A percentile compares a stretch with the other conserved stretches of the same genome.
These are phyloP conservation scores for Vachellia collinsii DNA, from an alignment of 306 rosid genomes.

Conservation along the genomic window DNA sequence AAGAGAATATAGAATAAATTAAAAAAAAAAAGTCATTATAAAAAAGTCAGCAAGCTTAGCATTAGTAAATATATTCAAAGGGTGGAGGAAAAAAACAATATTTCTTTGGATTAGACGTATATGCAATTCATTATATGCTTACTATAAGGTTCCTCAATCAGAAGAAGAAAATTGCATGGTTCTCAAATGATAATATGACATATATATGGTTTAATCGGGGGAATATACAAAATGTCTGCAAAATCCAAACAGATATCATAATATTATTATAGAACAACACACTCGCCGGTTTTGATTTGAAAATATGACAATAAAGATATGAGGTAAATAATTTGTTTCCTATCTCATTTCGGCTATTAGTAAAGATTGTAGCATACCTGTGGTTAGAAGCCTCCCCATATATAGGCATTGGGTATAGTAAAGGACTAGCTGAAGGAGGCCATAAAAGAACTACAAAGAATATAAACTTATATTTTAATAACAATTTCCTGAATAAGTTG, in stretches of 20 bases:
- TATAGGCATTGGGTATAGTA: slow-evolving; percentile 80
- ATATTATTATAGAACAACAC: background rate
- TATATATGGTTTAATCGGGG: background rate
- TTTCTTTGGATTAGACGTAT: background rate
- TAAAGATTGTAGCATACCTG: slow-evolving; percentile 56
- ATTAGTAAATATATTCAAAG: background rate
- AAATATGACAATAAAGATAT: background rate
- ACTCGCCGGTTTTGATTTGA: background rate
- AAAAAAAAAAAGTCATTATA: background rate
- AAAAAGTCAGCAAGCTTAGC: background rate
- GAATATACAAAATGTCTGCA: background rate
- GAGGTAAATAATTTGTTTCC: background rate
- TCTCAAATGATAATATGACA: background rate
- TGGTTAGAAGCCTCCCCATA: slow-evolving; percentile 98
- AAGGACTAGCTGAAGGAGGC: slow-evolving; percentile 95
- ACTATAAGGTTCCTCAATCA: background rate
- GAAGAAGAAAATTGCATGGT: background rate
- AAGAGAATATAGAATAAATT: slow-evolving; percentile 11
- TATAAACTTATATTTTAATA: slow-evolving; percentile 15
- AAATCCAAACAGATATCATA: background rate
- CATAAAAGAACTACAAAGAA: slow-evolving; percentile 74
- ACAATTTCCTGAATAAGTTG: background rate
- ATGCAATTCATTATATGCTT: background rate
- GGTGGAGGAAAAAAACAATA: slow-evolving; percentile 8
- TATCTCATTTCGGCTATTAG: background rate